These are phyloP conservation scores for Platanus orientalis DNA, from an alignment of 164 flowering plant genomes.

Conservation along the genomic window DNA sequence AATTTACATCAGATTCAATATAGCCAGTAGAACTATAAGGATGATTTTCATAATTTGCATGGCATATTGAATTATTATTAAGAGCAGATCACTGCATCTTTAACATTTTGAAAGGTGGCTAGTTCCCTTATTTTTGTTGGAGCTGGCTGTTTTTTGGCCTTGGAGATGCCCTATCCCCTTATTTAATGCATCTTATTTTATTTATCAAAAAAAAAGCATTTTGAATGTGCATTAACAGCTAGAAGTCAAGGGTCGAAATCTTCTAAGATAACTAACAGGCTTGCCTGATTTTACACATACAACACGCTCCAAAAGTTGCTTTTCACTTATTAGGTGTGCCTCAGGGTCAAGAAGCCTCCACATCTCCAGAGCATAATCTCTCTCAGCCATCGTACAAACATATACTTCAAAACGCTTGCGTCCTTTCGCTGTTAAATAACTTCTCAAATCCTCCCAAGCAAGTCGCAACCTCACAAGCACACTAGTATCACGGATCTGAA, in stretches of 20 bases:
- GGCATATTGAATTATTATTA: too few species aligned
- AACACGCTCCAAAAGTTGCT: conserved; percentile 70
- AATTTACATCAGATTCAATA: too few species aligned
- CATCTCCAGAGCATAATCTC: conserved; percentile 97
- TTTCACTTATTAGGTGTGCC: conserved; percentile 61
- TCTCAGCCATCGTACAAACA: conserved; percentile 99
- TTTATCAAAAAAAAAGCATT: neutral
- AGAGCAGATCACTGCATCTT: too few species aligned
- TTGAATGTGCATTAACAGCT: neutral
- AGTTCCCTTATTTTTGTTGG: too few species aligned
- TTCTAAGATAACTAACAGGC: conserved; percentile 7
- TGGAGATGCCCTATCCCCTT: neutral
- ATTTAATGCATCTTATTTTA: too few species aligned
- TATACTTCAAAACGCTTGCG: conserved; percentile 96
- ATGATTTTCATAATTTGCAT: too few species aligned
- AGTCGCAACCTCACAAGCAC: conserved; percentile 95
- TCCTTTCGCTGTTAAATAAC: conserved; percentile 89
- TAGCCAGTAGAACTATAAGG: too few species aligned
- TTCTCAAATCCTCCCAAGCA: conserved; percentile 96
- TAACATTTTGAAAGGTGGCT: too few species aligned
- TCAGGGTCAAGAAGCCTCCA: conserved; percentile 99
- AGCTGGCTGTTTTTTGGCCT: neutral
- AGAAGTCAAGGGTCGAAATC: neutral
- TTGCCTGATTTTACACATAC: conserved; percentile 93
- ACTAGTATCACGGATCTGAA: conserved; percentile 96